Conservation (phyloP, 345 rosid species). For the Orychophragmus violaceus region DNA sequence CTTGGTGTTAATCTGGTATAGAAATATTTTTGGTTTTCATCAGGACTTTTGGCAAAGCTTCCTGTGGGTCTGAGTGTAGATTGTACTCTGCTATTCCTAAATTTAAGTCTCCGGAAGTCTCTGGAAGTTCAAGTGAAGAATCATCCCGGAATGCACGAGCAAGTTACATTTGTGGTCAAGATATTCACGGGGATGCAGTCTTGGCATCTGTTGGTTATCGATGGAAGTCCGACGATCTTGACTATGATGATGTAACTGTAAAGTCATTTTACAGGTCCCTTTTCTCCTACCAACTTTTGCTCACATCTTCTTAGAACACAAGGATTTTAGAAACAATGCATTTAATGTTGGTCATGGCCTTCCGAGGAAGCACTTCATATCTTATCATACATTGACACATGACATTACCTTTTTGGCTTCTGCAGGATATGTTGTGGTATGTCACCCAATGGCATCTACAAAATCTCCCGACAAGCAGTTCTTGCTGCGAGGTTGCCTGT, state of each 20-base stretch:
- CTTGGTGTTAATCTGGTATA: constrained; percentile 3
- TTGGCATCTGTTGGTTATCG: constrained; percentile 84
- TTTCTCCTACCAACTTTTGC: constrained; percentile 2
- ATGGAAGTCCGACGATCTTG: constrained; percentile 67
- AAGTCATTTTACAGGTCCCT: constrained; percentile 75
- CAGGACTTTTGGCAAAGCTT: constrained; percentile 81
- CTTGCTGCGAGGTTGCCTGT: constrained; percentile 65
- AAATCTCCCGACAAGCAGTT: constrained; percentile 67
- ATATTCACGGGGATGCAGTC: constrained; percentile 67
- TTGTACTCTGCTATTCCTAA: constrained; percentile 58
- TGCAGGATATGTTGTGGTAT: constrained; percentile 60
- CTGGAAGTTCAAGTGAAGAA: constrained; percentile 19
- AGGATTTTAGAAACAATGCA: neutral
- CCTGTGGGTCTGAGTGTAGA: constrained; percentile 83
- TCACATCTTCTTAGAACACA: neutral
- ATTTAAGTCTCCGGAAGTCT: constrained; percentile 30
- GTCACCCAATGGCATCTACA: constrained; percentile 78
- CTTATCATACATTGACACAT: neutral
- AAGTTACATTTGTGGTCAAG: constrained; percentile 68
- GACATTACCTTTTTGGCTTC: constrained; percentile 13
- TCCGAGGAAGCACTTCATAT: neutral
- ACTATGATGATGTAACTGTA: constrained; percentile 52
- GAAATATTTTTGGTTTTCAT: constrained; percentile 24
- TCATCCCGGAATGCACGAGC: constrained; percentile 59
- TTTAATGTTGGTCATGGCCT: neutral